These are phyloP conservation scores for Candida insectalens DNA, from an alignment of 805 yeast genomes.

Conservation along the genomic window DNA sequence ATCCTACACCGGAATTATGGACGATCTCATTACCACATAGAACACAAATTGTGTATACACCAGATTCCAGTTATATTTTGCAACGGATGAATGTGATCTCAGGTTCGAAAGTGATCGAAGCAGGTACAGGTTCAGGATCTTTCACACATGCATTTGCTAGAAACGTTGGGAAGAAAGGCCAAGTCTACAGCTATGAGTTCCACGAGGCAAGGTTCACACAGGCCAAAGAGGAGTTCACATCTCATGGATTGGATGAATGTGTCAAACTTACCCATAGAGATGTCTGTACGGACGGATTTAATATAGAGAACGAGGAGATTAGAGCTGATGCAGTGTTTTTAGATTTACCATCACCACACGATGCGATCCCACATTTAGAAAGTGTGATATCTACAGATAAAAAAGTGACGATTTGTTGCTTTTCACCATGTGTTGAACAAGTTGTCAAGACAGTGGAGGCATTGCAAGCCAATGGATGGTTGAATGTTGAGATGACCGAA, in stretches of 20 bases:
- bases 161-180: conserved; percentile 52
- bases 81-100: conserved; percentile 70
- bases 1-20: conserved; percentile 96
- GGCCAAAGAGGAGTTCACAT: conserved; percentile 67
- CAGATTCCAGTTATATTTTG: conserved; percentile 85
- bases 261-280: conserved; percentile 71
- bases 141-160: conserved; percentile 90
- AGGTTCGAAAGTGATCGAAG: conserved; percentile 80
- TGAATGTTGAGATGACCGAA: conserved; percentile 84
- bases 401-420: conserved; percentile 77
- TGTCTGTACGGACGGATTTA: conserved; percentile 84
- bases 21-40: conserved; percentile 92
- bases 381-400: conserved; percentile 43
- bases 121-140: conserved; percentile 97
- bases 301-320: conserved; percentile 31
- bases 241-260: conserved; percentile 57
- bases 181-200: conserved; percentile 79
- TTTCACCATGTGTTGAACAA: conserved; percentile 97
- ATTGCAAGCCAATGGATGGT: conserved; percentile 72
- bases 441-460: conserved; percentile 80
- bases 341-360: conserved; percentile 96
- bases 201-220: conserved; percentile 77
- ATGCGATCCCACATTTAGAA: conserved; percentile 71
- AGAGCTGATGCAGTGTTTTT: conserved; percentile 71
- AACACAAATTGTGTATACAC: conserved; percentile 95